Conservation (phyloP, 1,284 basidiomycete species). For the Rhizoctonia solani region DNA sequence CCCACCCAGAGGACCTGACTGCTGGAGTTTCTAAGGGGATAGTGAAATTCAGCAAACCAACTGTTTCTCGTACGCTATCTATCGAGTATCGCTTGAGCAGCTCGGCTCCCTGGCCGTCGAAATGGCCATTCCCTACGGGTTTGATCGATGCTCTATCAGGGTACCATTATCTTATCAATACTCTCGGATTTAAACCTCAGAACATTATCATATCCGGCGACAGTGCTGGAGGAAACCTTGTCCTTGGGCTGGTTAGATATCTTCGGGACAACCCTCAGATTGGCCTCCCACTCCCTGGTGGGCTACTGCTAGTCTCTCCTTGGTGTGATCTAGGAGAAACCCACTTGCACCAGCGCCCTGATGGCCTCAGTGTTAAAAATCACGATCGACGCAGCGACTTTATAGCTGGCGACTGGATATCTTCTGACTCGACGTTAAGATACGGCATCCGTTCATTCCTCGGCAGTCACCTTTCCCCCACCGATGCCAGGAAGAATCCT, state of each 20-base stretch:
- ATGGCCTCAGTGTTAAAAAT: constrained; percentile 38
- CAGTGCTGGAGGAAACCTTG: constrained; percentile 72
- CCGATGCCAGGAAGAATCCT: constrained; percentile 48
- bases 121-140: constrained; percentile 62
- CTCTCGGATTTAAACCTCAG: constrained; percentile 52
- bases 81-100: constrained; percentile 57
- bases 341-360: constrained; percentile 43
- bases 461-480: constrained; percentile 47
- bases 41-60: constrained; percentile 5
- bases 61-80: constrained; percentile 47
- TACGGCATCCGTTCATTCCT: constrained; percentile 26
- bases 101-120: constrained; percentile 42
- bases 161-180: constrained; percentile 61
- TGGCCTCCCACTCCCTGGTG: constrained; percentile 53
- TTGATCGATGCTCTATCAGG: constrained; percentile 64
- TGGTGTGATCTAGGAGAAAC: constrained; percentile 57
- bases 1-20: constrained; percentile 32
- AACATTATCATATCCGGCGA: constrained; percentile 70
- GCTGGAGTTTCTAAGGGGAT: constrained; percentile 16
- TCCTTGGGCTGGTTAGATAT: constrained; percentile 59
- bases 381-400: constrained; percentile 42
- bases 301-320: constrained; percentile 60
- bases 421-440: constrained; percentile 17
- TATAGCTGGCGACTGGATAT: constrained; percentile 46
- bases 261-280: constrained; percentile 46